A percentile compares a stretch with the other conserved stretches of the same genome.
phyloP scores from a whole-genome alignment of 257 asterid genomes.

The Solanum ossicruentum region DNA sequence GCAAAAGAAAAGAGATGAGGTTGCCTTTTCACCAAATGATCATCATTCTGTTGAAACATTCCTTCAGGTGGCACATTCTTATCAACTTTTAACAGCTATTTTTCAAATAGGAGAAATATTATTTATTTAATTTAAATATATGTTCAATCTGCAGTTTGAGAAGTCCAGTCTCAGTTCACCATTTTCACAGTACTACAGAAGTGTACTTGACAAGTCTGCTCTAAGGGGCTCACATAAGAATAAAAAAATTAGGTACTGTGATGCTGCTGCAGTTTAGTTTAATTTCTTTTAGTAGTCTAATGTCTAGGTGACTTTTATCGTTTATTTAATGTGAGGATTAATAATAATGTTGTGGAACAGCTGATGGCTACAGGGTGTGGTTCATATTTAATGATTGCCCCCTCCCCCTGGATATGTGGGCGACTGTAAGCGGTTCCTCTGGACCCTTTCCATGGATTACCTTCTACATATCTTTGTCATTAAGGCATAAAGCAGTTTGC shows the following conservation, averaged over 20 bases:
- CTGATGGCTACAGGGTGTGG: background rate
- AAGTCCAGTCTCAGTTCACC: slow-evolving; percentile 53
- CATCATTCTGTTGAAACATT: slow-evolving; percentile 69
- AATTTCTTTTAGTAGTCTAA: background rate
- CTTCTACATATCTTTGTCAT: background rate
- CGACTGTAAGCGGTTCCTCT: background rate
- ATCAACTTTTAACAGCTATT: background rate
- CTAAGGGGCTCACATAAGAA: slow-evolving; percentile 30
- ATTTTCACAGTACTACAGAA: slow-evolving; percentile 62
- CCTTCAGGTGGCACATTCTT: slow-evolving; percentile 56
- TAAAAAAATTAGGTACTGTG: slow-evolving; percentile 34
- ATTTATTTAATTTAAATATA: slow-evolving; percentile 1
- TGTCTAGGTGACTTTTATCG: background rate
- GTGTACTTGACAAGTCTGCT: slow-evolving; percentile 65
- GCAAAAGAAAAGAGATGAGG: slow-evolving; percentile 85
- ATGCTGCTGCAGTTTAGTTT: background rate
- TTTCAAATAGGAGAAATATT: background rate
- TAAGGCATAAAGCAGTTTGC: background rate
- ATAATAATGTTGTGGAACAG: background rate
- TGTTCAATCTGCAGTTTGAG: slow-evolving; percentile 45
- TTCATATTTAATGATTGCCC: background rate
- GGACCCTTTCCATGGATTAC: background rate
- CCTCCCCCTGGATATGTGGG: background rate
- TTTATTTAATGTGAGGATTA: background rate
- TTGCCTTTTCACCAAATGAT: slow-evolving; percentile 75